Base-by-base conservation (phyloP, 768 basidiomycete species). In the Antrodiella citrinella region DNA sequence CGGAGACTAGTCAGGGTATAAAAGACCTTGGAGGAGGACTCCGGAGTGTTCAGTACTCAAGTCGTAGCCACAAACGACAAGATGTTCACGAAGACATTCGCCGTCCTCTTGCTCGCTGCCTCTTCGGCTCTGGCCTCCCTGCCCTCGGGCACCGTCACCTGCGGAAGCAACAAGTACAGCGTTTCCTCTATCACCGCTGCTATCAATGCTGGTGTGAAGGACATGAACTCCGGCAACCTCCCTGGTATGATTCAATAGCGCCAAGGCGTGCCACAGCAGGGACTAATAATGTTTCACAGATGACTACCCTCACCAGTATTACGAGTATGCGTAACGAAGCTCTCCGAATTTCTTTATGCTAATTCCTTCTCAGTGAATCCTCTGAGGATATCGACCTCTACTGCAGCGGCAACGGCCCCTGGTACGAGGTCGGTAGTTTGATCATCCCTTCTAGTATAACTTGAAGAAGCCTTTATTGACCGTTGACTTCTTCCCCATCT, bases 301-400 rank as follows among this genome's bases (percentile, higher is more conserved):
- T 26, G 48, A 56, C 50, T 58, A 58, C 55, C 57, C 57, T 20
- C 57, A 58, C 51, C 57, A 56, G 53, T 58, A 54, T 55, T 58
- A 54, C 55, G 48, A 53, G 47, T 52, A 44, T 5, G 50, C 38
- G 15, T 30, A n/a, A 40, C 26, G 19, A 11, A 10, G n/a, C 13
- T 12, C 9, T 22, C n/a, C n/a, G n/a, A n/a, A n/a, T n/a, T n/a
- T n/a, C n/a, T n/a, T n/a, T 35, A 7, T 35, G 30, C 7, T 35
- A 35, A 35, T 7, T 15, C 7, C 30, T 35, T 35, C 30, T 7
- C 19, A 51, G 46, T 23, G 54, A 54, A 47, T 2, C 50, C 13
- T 54, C 54, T 21, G 57, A 58, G 50, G 19, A 54, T 42, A 53
- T 58, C 52, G 44, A 23, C 4, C 52, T 58, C 24, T 58, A 35